Evolutionary conservation across 306 rosid species (phyloP).

Genomic region (Vigna angularis): DNA sequence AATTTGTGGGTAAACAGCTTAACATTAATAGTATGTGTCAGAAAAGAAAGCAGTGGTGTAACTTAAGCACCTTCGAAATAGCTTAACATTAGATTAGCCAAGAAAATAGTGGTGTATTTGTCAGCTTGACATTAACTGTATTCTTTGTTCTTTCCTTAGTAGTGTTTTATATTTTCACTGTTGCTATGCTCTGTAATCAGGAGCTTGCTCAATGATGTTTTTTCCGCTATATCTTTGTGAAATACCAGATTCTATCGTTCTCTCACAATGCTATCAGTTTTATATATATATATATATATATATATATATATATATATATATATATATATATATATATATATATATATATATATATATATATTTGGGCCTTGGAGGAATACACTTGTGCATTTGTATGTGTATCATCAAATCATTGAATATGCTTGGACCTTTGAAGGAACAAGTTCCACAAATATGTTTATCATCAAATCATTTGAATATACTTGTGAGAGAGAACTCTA

Average conservation of each 20-base stretch:
- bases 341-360: not conserved
- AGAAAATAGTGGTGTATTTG: not conserved
- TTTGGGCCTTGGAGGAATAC: slow-evolving; percentile 11
- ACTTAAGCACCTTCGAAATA: slow-evolving; percentile 22
- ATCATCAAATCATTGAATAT: not conserved
- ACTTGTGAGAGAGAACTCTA: not conserved
- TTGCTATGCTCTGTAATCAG: not conserved
- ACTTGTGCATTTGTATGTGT: slow-evolving; percentile 17
- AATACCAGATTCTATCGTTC: slow-evolving; percentile 11
- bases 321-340: no score
- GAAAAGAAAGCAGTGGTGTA: slow-evolving; percentile 19
- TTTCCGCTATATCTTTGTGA: slow-evolving; percentile 8
- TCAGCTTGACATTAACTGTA: not conserved
- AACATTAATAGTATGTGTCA: slow-evolving; percentile 10
- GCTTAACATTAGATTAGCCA: not conserved
- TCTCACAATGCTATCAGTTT: not conserved
- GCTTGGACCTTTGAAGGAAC: not conserved
- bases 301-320: no score
- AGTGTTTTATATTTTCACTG: not conserved
- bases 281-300: no score
- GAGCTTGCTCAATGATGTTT: not conserved
- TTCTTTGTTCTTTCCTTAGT: not conserved
- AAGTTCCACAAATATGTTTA: slow-evolving; percentile 2
- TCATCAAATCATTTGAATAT: no score
- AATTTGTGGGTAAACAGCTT: not conserved